Evolutionary conservation across 2,329 filamentous ascomycete species (phyloP), one percentile per base, ranked within the genome.

Genomic region (Fusarium sp.): DNA sequence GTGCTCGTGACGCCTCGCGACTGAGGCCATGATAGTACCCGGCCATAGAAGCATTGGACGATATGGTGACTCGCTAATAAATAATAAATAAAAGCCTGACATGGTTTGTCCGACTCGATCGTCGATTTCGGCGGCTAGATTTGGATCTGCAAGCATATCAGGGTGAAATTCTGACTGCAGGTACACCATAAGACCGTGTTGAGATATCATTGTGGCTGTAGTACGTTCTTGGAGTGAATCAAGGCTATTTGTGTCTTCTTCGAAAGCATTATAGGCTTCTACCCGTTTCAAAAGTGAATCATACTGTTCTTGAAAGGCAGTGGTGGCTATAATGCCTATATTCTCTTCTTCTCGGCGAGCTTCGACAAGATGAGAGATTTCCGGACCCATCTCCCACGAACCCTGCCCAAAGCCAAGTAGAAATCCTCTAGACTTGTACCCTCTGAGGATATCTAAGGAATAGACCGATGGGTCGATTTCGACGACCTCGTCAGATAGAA

Each of bases 21-120:
- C 41, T 3, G 57, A 60, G 11, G 57, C 57, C 54, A 59, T 59
- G 0, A 60, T 51, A 2, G 41, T 39, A 1, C 57, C 54, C 2
- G 57, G 57, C 57, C 57, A 60, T 6, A 60, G 44, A 1, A 60
- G 32, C 54, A 45, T 60, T 9, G 44, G 57, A 0, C 57, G 54
- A 19, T 51, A 59, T 2, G 54, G 54, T 0, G 57, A 60, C 17
- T 44, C 24, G 17, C 54, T 33, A 13, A 59, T 19, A 11, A 60
- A 60, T 0, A 60, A 14, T 0, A 44, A 22, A 10, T 44, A 45
- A 7, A 60, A 60, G 0, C 17, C 7, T 7, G 39, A 13, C 44
- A 60, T 59, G 2, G 26, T 51, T 6, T 45, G 33, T 1, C 14
- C 39, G 6, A 60, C 10, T 2, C 30, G 37, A 17, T n/a, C 8